phyloP scores from a whole-genome alignment of 148 eudicot genomes.

The Limonium bicolor region DNA sequence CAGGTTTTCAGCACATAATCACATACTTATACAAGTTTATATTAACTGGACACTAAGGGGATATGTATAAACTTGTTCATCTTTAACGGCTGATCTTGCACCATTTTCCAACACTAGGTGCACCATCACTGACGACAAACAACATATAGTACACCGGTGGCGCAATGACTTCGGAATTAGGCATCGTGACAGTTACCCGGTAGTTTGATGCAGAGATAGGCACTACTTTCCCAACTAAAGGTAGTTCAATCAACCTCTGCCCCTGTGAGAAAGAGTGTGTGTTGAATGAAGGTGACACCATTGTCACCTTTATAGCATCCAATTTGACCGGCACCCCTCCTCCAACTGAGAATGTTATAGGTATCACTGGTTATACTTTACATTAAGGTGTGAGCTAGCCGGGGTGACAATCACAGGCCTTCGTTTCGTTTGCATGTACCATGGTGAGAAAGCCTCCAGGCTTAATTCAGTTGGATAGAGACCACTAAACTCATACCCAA shows the following conservation, averaged over 20 bases:
- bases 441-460: slow-evolving; percentile 50
- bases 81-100: too few species aligned
- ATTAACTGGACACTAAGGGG: too few species aligned
- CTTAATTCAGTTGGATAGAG: slow-evolving; percentile 58
- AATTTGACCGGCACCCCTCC: slow-evolving; percentile 9
- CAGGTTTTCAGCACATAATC: too few species aligned
- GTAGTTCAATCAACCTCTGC: slow-evolving; percentile 40
- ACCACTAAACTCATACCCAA: slow-evolving; percentile 22
- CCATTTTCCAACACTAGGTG: slow-evolving; percentile 51
- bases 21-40: too few species aligned
- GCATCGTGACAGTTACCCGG: background rate
- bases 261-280: slow-evolving; percentile 74
- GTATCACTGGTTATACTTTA: too few species aligned
- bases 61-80: too few species aligned
- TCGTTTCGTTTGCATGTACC: slow-evolving; percentile 22
- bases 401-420: slow-evolving; percentile 37
- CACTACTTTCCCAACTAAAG: background rate
- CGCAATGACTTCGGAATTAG: slow-evolving; percentile 7
- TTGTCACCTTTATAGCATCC: slow-evolving; percentile 24
- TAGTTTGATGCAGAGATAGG: background rate
- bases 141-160: slow-evolving; percentile 18
- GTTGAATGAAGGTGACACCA: slow-evolving; percentile 52
- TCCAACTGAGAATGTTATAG: slow-evolving; percentile 15
- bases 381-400: too few species aligned
- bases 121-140: slow-evolving; percentile 15